Evolutionary conservation across 1,284 basidiomycete species (phyloP), one percentile per base, ranked within the genome.

Genomic region (Ustilago curta): DNA sequence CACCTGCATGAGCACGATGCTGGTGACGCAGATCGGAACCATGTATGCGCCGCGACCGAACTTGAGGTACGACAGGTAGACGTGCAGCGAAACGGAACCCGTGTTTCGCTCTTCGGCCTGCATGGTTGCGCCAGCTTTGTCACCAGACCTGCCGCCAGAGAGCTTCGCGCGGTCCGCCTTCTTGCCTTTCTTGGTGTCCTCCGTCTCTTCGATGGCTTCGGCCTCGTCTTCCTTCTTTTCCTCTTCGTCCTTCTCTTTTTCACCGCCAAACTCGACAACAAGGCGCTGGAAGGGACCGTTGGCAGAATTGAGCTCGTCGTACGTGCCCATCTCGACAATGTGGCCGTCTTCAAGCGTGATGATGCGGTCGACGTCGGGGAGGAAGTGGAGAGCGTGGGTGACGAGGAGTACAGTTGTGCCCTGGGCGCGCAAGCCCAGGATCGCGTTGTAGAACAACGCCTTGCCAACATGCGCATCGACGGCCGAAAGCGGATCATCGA

Each of bases 401-500:
- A 85, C 85, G 11, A 86, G 81, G 8, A 85, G 58, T 1, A 84
- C 76, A 0, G 81, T 83, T 45, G 78, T 69, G 43, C 79, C 80
- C 23, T 53, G 48, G 5, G 66, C 60, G 19, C 70, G 65, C 18
- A 81, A 58, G 27, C 69, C 77, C 62, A 83, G 57, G 61, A 85
- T 82, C 8, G 78, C 78, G 37, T 82, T 83, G 61, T 80, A 71
- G 70, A 85, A 84, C 42, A 85, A 73, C 21, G 79, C 78, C 65
- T 84, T 84, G 52, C 78, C 84, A 40, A 85, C 84, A 55, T 84
- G 82, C 7, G 85, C 83, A 56, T 86, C 83, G 47, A 71, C 71
- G 16, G 91, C 91, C 52, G 90, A 91, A 5, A 92, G 87, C 2
- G 91, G 91, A 81, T 93, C 91, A 79, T 93, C 91, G 62, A 93